Evolutionary conservation across 1,284 basidiomycete species (phyloP), one percentile per base, ranked within the genome.

Genomic region (Trichosporon sp.): DNA sequence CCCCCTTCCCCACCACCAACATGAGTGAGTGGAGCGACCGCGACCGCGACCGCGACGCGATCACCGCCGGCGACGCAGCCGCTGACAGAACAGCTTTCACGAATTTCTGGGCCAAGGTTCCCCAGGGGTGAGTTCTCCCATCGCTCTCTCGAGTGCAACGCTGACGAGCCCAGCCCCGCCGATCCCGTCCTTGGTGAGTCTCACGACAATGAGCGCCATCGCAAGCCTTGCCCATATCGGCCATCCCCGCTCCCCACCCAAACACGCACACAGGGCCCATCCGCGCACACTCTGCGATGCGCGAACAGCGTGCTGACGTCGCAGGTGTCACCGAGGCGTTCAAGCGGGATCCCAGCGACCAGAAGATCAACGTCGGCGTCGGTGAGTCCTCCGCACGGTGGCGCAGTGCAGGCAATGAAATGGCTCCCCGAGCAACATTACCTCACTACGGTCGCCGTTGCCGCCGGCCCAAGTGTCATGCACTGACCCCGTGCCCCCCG

Each of bases 301-400:
- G 8, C 8, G 2, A 47, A n/a, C 35, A 60, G 15, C 3, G 15
- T n/a, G 38, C 69, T 70, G 32, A 64, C 47, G 21, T 38, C 29
- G 27, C 67, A 80, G 79, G 80, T 74, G 79, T 82, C 44, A 80
- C 80, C n/a, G 81, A 82, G 67, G 78, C 77, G 68, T 82, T 77
- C 75, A 98, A 96, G 86, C 91, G 92, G 68, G 93, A 97, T 88
- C 89, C 89, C 76, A 89, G 92, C 80, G 85, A 92, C 23, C 89
- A 90, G 77, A 99, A 99, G 85, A 98, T 98, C 83, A 99, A 99
- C 86, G 87, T 99, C 68, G 96, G 96, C 81, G 94, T 95, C 74
- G 93, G 93, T 81, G 81, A 81, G 65, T 64, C 6, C n/a, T 25
- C 1, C 18, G 53, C 31, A 27, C 34, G 32, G 65, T 35, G 62